phyloP scores from a whole-genome alignment of 495 filamentous ascomycete genomes.

The Xylaria castorea region DNA sequence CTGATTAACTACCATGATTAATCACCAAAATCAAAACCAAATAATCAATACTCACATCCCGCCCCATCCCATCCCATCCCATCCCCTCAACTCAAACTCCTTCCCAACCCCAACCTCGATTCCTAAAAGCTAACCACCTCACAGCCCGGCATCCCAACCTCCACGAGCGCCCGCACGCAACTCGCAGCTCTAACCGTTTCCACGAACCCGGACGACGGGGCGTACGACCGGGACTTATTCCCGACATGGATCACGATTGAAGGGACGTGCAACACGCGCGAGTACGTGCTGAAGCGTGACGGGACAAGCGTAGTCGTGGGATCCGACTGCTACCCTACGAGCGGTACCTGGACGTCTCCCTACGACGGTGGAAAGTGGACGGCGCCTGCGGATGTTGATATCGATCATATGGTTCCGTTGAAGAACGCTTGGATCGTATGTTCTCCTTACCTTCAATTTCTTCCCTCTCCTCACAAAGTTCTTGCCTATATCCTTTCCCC shows the following conservation, averaged over 20 bases:
- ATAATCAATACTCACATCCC: conserved; percentile 15
- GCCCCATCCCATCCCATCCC: conserved; percentile 2
- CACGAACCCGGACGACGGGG: conserved; percentile 57
- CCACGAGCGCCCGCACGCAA: conserved; percentile 57
- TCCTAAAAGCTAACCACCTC: not conserved
- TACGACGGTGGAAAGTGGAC: conserved; percentile 77
- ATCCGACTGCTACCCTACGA: conserved; percentile 61
- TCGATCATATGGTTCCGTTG: conserved; percentile 78
- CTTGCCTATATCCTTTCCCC: not conserved
- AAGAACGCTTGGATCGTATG: conserved; percentile 75
- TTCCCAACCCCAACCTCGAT: not conserved
- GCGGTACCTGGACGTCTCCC: conserved; percentile 67
- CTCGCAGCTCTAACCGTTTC: conserved; percentile 63
- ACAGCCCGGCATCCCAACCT: conserved; percentile 66
- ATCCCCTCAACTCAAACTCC: not conserved
- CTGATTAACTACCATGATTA: too few relatives aligned
- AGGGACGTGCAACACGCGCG: conserved; percentile 67
- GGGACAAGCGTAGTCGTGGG: conserved; percentile 61
- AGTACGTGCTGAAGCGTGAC: conserved; percentile 73
- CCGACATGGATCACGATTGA: conserved; percentile 70
- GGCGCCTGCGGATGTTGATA: conserved; percentile 68
- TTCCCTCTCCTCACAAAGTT: not conserved
- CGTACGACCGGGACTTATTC: conserved; percentile 68
- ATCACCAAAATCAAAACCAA: conserved; percentile 41
- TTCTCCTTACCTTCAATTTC: not conserved